Evolutionary conservation across 202 grass and related monocot genomes (phyloP), one percentile per base, ranked within the genome.

Genomic region (Carex sylvatica): DNA sequence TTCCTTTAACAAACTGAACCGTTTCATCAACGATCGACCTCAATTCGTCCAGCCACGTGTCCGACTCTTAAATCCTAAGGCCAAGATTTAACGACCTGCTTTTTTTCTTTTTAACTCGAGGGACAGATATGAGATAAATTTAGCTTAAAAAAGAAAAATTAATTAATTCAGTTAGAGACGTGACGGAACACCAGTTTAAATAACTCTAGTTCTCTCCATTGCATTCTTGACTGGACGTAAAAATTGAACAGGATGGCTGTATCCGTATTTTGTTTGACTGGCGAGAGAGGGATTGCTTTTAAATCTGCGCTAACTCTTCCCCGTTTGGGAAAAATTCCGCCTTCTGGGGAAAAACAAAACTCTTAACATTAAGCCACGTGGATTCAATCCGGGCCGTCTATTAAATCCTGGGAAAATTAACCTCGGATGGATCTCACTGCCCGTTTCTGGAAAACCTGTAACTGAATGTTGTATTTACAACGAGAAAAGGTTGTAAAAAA

Each of bases 401-500:
- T 64, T 0, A 18, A 1, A 36, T 13, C 9, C 22, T 60, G 4
- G 35, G 18, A 20, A 24, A 24, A 13, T 22, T 7, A 0, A 2
- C 15, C 0, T 2, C 79, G 86, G 85, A 87, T 49, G 68, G 89
- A 91, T 87, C 36, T 8, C 36, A 5, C 24, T 58, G 52, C 52
- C 73, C 74, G 28, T 59, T 59, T 77, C 74, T 20, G 74, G 74
- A 77, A 77, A 77, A 77, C 7, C 86, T 86, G 85, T 14, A 89
- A 84, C 90, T 82, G 35, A 87, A 87, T 84, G 82, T 5, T 87
- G 77, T 80, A 23, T 84, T 86, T 85, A 65, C 13, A 65, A 88
- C 77, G 88, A 87, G 73, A 85, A 94, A 89, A 84, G 83, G 54
- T 60, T 65, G 85, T 92, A 90, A 92, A 51, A 74, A 40, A 69